A percentile compares a stretch with the other conserved stretches of the same genome.
Conservation (phyloP, 2,329 filamentous ascomycete species). For the Aspergillus aculeatus region DNA sequence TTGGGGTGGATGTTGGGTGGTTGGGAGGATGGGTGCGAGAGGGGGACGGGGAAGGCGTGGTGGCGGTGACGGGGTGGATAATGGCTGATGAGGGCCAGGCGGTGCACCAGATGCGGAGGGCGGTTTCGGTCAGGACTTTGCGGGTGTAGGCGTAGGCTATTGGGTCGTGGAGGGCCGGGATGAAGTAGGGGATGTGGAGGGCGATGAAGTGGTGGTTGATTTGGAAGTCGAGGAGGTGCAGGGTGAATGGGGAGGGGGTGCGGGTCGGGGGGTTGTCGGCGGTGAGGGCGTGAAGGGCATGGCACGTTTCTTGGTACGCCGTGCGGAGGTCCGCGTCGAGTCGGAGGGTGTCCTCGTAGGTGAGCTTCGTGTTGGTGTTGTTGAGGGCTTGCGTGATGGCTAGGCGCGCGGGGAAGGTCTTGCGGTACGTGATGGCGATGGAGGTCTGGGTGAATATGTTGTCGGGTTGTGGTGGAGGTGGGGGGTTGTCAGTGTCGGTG, state of each 20-base stretch:
- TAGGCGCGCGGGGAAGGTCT: constrained; percentile 38
- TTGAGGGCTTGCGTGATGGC: constrained; percentile 33
- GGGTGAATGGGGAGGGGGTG: constrained; percentile 18
- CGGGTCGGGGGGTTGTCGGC: not conserved
- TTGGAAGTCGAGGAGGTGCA: constrained; percentile 26
- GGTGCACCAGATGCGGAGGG: constrained; percentile 49
- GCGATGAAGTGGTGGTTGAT: constrained; percentile 29
- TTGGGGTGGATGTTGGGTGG: too few relatives aligned
- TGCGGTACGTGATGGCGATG: constrained; percentile 36
- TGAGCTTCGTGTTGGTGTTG: constrained; percentile 17
- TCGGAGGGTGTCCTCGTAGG: constrained; percentile 25
- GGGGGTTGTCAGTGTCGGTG: constrained; percentile 7
- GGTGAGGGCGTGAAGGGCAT: constrained; percentile 21
- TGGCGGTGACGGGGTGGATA: constrained; percentile 40
- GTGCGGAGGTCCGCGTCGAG: constrained; percentile 47
- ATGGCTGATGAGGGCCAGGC: constrained; percentile 32
- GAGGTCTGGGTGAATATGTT: constrained; percentile 36
- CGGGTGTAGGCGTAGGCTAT: constrained; percentile 48
- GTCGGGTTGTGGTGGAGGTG: constrained; percentile 26
- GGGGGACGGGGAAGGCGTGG: constrained; percentile 13
- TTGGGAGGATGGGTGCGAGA: too few relatives aligned
- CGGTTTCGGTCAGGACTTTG: constrained; percentile 49
- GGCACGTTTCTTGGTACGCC: constrained; percentile 45
- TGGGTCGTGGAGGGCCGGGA: constrained; percentile 17
- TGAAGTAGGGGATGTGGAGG: constrained; percentile 33